Conservation (phyloP, 2,329 filamentous ascomycete species). For the Fusarium floridanum region DNA sequence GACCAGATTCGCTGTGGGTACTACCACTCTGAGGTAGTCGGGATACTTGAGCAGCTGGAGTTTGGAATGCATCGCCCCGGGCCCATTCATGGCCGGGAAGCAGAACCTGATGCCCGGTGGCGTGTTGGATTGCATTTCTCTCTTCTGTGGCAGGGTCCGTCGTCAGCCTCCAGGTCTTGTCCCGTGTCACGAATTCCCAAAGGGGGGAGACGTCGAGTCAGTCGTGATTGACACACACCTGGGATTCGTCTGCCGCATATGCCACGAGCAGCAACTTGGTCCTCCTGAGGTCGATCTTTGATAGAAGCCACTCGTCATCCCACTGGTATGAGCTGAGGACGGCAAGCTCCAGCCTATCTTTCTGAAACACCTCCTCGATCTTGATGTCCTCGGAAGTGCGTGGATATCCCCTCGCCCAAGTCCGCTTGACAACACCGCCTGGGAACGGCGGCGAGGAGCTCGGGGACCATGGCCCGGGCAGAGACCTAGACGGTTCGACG, state of each 20-base stretch:
- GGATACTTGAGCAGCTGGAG: conserved; percentile 88
- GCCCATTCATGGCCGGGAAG: conserved; percentile 84
- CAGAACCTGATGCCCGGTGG: conserved; percentile 74
- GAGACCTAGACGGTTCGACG: conserved; percentile 17
- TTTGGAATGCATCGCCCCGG: conserved; percentile 92
- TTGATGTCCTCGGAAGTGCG: conserved; percentile 80
- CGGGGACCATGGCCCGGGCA: conserved; percentile 7
- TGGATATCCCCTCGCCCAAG: conserved; percentile 76
- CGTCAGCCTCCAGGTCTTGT: conserved; percentile 36
- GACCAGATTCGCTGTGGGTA: conserved; percentile 90
- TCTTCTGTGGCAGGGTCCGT: conserved; percentile 51
- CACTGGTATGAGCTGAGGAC: conserved; percentile 90
- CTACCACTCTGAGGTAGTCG: conserved; percentile 79
- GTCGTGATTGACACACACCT: conserved; percentile 57
- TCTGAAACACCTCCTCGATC: conserved; percentile 88
- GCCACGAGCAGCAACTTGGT: conserved; percentile 75
- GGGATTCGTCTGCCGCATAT: conserved; percentile 64
- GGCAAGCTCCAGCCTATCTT: conserved; percentile 77
- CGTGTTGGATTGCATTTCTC: conserved; percentile 62
- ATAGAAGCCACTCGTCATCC: conserved; percentile 83
- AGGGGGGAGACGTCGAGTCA: conserved; percentile 14
- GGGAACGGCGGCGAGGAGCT: conserved; percentile 56
- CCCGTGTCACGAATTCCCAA: conserved; percentile 9
- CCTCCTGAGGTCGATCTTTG: conserved; percentile 72
- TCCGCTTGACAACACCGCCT: conserved; percentile 81